Conservation (phyloP, 441 rosid genomes). For the Brassica balearica region DNA sequence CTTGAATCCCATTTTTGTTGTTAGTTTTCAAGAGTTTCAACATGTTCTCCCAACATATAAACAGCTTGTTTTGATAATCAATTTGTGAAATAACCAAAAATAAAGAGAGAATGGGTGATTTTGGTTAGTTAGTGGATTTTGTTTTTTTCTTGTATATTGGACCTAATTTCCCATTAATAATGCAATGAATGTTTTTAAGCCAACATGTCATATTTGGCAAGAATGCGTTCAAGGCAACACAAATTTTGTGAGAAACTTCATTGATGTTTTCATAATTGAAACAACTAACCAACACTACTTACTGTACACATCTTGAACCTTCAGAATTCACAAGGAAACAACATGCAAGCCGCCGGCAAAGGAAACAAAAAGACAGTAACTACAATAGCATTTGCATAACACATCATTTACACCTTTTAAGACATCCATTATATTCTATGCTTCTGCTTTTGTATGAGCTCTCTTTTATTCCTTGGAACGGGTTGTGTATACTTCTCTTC, state of each 20-base stretch:
- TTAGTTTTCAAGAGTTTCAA: too few relatives aligned
- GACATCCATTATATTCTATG: constrained; percentile 26
- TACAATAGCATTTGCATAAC: constrained; percentile 35
- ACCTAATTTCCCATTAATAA: neutral
- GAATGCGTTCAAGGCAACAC: neutral
- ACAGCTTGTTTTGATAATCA: too few relatives aligned
- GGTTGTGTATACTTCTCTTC: constrained; percentile 20
- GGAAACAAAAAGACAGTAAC: constrained; percentile 8
- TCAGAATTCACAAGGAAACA: constrained; percentile 16
- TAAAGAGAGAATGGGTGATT: too few relatives aligned
- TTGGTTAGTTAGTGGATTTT: too few relatives aligned
- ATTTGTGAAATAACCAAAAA: too few relatives aligned
- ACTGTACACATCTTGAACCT: constrained; percentile 9
- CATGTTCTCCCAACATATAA: too few relatives aligned
- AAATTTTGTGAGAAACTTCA: neutral
- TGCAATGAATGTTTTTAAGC: neutral
- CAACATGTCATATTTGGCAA: neutral
- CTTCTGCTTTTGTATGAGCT: constrained; percentile 12
- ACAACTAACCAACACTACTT: constrained; percentile 8
- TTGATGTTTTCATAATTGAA: neutral
- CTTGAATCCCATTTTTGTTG: too few relatives aligned
- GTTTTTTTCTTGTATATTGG: too few relatives aligned
- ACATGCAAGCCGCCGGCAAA: constrained; percentile 24
- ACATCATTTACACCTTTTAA: constrained; percentile 35
- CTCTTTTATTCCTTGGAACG: constrained; percentile 10